Evolutionary conservation across 2,329 filamentous ascomycete species (phyloP).

Genomic region (Fonsecaea multimorphosa): DNA sequence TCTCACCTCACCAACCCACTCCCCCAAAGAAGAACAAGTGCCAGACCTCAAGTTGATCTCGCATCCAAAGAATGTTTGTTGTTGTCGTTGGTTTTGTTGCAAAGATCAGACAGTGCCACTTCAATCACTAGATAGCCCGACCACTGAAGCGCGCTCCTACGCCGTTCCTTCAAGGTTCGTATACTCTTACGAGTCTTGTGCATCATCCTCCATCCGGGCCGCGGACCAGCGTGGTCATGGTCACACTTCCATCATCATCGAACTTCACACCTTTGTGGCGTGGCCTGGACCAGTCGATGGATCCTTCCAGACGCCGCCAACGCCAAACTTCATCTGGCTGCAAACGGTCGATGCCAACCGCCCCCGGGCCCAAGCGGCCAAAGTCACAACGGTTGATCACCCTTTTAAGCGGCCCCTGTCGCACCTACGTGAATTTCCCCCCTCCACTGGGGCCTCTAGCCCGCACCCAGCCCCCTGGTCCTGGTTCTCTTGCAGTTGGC

Average conservation of each 20-base stretch:
- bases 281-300: constrained; percentile 20
- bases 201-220: not conserved
- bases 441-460: not conserved
- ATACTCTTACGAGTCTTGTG: not conserved
- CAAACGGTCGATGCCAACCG: not conserved
- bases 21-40: no score
- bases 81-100: no score
- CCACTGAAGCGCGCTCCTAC: not conserved
- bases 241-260: not conserved
- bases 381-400: constrained; percentile 22
- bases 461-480: not conserved
- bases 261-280: constrained; percentile 7
- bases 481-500: not conserved
- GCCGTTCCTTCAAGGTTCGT: no score
- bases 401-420: constrained; percentile 17
- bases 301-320: constrained; percentile 20
- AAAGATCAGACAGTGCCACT: no score
- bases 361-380: not conserved
- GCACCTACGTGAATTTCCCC: constrained; percentile 1
- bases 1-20: no score
- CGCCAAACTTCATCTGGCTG: not conserved
- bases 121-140: no score
- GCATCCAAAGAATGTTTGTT: no score
- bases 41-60: no score
- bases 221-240: not conserved